These are phyloP conservation scores for Logfia minima DNA, from an alignment of 129 eudicot genomes.

Conservation along the genomic window DNA sequence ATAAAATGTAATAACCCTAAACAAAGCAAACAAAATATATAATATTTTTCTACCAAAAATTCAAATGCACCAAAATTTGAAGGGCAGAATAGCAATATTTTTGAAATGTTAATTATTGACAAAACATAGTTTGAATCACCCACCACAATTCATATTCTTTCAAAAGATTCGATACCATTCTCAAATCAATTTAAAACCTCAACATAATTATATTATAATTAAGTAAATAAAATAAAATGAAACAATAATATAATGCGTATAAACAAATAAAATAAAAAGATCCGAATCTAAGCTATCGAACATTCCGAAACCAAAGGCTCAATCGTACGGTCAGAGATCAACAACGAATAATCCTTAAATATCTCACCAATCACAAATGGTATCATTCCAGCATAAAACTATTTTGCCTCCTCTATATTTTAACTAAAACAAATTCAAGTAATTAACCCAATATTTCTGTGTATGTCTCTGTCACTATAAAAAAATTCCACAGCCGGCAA, in stretches of 20 bases:
- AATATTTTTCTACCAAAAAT: neutral
- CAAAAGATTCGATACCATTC: constrained; percentile 28
- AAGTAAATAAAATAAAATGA: neutral
- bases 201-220: neutral
- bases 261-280: constrained; percentile 29
- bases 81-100: constrained; percentile 18
- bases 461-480: neutral
- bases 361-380: constrained; percentile 17
- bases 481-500: constrained; percentile 1
- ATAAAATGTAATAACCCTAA: too few relatives aligned
- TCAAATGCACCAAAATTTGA: neutral
- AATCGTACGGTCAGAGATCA: constrained; percentile 47
- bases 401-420: neutral
- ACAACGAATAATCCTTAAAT: constrained; percentile 1
- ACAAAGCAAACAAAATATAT: neutral
- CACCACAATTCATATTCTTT: neutral
- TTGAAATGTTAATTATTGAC: neutral
- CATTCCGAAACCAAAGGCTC: constrained; percentile 37
- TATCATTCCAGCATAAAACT: constrained; percentile 36
- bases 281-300: constrained; percentile 59
- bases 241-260: neutral
- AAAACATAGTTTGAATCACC: neutral
- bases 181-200: neutral
- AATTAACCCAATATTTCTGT: constrained; percentile 17
- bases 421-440: constrained; percentile 15